phyloP scores from a whole-genome alignment of 2,329 filamentous ascomycete genomes.

The Penicillium occitanis region DNA sequence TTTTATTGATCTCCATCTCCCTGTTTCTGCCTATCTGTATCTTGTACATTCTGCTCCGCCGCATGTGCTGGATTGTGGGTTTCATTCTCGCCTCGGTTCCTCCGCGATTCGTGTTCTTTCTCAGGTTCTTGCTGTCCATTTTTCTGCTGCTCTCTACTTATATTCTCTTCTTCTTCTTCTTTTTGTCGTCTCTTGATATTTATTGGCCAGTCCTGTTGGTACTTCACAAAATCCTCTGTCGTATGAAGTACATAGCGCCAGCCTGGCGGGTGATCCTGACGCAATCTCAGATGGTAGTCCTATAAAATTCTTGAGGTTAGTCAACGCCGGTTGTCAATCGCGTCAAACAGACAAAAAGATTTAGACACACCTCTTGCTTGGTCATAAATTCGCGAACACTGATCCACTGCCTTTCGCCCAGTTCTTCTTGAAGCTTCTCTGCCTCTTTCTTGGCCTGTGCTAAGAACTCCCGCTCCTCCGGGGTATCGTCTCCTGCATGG shows the following conservation, averaged over 20 bases:
- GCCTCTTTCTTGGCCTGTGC: conserved; percentile 4
- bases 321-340: neutral
- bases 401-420: neutral
- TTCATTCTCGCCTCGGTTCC: neutral
- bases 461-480: neutral
- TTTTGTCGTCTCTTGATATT: conserved; percentile 41
- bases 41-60: conserved; percentile 29
- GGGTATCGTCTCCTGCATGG: neutral
- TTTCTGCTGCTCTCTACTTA: conserved; percentile 13
- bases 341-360: neutral
- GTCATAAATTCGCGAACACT: conserved; percentile 7
- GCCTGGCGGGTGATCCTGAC: conserved; percentile 46
- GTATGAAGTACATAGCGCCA: conserved; percentile 54
- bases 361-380: conserved; percentile 4
- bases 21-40: neutral
- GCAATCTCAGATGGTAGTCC: conserved; percentile 48
- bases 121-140: neutral
- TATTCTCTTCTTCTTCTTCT: conserved; percentile 1
- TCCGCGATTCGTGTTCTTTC: conserved; percentile 23
- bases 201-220: conserved; percentile 50
- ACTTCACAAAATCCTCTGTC: conserved; percentile 53
- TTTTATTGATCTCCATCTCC: neutral
- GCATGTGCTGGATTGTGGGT: neutral
- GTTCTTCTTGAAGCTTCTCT: neutral
- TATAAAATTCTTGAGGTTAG: conserved; percentile 23